phyloP scores from a whole-genome alignment of 2,329 filamentous ascomycete genomes.

The Epicoccum nigrum region DNA sequence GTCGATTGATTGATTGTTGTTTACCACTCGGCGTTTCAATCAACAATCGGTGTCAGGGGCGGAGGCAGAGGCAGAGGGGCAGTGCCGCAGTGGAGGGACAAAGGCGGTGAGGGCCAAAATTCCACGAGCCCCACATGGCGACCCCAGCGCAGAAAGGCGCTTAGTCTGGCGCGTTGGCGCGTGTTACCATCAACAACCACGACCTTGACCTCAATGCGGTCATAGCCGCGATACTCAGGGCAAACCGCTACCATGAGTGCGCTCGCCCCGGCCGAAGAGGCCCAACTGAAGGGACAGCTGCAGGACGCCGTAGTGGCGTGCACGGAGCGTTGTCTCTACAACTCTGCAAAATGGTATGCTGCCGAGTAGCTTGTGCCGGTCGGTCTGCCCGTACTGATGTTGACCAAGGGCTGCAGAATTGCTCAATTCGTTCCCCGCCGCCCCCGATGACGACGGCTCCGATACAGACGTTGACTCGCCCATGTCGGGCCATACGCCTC shows the following conservation, averaged over 20 bases:
- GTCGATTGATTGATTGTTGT: background rate
- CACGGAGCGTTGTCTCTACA: conserved; percentile 92
- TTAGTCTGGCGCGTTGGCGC: conserved; percentile 30
- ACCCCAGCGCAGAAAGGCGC: conserved; percentile 25
- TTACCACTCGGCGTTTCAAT: background rate
- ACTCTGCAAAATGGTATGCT: conserved; percentile 89
- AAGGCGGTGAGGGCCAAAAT: conserved; percentile 28
- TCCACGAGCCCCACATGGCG: conserved; percentile 23
- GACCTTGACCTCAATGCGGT: conserved; percentile 17
- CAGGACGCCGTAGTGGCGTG: conserved; percentile 89
- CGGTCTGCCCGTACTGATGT: conserved; percentile 29
- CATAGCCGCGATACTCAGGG: conserved; percentile 14
- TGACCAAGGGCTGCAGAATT: conserved; percentile 85
- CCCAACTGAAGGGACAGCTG: conserved; percentile 73
- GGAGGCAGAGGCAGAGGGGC: conserved; percentile 20
- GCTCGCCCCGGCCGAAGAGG: conserved; percentile 51
- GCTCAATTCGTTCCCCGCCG: conserved; percentile 74
- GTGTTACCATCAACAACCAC: conserved; percentile 16
- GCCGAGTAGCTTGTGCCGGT: background rate
- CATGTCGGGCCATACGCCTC: conserved; percentile 60
- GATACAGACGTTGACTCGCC: conserved; percentile 65
- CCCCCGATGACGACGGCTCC: conserved; percentile 58
- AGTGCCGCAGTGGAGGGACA: conserved; percentile 14
- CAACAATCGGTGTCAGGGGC: conserved; percentile 1
- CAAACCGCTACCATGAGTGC: conserved; percentile 26